These are phyloP conservation scores for Suillus alpinus DNA, from an alignment of 768 basidiomycete species.

Conservation along the genomic window DNA sequence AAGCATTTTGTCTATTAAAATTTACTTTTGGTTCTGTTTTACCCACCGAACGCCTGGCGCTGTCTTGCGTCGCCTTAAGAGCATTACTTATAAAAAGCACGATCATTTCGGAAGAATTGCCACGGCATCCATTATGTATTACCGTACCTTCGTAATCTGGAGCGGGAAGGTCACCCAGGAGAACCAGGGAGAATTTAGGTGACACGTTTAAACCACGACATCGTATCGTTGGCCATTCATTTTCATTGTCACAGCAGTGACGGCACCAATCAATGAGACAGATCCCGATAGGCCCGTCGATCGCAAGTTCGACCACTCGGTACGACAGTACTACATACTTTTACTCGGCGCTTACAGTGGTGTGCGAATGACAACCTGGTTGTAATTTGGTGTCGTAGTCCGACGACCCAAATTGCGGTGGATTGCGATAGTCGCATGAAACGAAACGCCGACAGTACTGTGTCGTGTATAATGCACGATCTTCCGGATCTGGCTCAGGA, in stretches of 20 bases:
- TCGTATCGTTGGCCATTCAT: constrained; percentile 9
- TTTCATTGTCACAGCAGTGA: constrained; percentile 14
- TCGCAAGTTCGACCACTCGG: background rate
- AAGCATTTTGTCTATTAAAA: background rate
- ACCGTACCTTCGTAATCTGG: constrained; percentile 13
- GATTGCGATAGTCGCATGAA: background rate
- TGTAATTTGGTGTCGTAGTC: background rate
- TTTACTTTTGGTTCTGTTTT: background rate
- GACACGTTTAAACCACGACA: constrained; percentile 4
- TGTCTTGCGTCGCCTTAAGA: background rate
- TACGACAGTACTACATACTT: background rate
- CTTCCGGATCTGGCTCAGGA: background rate
- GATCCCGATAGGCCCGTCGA: background rate
- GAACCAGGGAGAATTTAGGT: background rate
- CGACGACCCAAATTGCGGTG: background rate
- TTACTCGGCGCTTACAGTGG: background rate
- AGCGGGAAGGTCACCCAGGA: background rate
- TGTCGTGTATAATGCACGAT: background rate
- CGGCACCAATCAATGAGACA: constrained; percentile 4
- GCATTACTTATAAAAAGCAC: constrained; percentile 5
- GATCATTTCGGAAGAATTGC: constrained; percentile 26
- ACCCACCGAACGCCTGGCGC: background rate
- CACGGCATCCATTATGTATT: constrained; percentile 18
- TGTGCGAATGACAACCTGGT: background rate
- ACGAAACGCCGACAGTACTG: background rate